Evolutionary conservation across 2,329 filamentous ascomycete species (phyloP).

Genomic region (Arthrinium phaeospermum): DNA sequence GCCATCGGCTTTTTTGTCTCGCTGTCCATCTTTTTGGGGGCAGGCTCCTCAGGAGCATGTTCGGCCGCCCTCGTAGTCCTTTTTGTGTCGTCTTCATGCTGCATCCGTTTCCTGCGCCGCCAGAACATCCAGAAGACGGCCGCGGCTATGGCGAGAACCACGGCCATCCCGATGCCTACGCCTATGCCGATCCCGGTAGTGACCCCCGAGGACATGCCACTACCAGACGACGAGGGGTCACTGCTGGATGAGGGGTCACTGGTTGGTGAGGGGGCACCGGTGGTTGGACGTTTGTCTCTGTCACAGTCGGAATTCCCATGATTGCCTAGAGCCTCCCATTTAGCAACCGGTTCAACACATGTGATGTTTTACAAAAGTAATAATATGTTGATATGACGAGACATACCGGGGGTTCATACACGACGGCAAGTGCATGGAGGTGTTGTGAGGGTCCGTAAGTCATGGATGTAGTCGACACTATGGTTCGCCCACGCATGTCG

Average conservation of each 20-base stretch:
- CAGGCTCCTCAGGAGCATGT: neutral
- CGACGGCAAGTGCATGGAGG: neutral
- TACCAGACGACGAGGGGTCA: too few species aligned
- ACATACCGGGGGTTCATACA: neutral
- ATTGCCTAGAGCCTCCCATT: neutral
- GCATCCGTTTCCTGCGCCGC: conserved; percentile 1
- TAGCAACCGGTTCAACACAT: too few species aligned
- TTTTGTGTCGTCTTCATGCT: neutral
- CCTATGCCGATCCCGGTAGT: conserved; percentile 23
- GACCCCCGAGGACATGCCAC: conserved; percentile 21
- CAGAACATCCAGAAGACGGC: conserved; percentile 24
- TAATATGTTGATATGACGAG: neutral
- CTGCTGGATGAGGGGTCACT: neutral
- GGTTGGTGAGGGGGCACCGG: too few species aligned
- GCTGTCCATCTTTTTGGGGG: neutral
- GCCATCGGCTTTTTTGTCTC: neutral
- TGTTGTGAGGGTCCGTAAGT: neutral
- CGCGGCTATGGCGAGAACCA: conserved; percentile 20
- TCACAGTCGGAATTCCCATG: neutral
- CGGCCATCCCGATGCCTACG: conserved; percentile 25
- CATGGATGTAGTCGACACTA: neutral
- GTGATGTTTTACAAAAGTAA: neutral
- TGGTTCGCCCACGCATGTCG: neutral
- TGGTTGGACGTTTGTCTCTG: neutral
- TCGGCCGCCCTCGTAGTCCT: too few species aligned